phyloP scores from a whole-genome alignment of 768 basidiomycete genomes.

The Gymnopilus dilepis region DNA sequence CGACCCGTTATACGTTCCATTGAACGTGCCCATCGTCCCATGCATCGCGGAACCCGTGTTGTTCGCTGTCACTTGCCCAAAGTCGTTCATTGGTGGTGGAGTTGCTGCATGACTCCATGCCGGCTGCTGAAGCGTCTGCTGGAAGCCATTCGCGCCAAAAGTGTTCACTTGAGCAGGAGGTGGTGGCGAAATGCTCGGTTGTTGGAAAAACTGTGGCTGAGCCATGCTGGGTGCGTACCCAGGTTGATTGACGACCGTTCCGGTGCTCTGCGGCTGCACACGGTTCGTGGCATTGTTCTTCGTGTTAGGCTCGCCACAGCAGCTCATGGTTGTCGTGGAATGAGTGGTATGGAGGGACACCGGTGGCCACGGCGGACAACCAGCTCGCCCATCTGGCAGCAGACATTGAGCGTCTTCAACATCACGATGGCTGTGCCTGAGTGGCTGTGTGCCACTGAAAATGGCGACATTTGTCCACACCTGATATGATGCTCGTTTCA shows the following conservation, averaged over 20 bases:
- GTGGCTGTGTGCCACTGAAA: constrained; percentile 15
- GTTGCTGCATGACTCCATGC: constrained; percentile 45
- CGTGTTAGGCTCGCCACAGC: constrained; percentile 61
- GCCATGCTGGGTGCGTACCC: constrained; percentile 42
- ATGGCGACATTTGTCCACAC: constrained; percentile 4
- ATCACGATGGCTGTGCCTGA: constrained; percentile 14
- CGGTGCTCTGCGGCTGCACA: constrained; percentile 27
- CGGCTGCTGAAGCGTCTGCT: constrained; percentile 22
- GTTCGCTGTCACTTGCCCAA: constrained; percentile 27
- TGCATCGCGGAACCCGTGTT: constrained; percentile 18
- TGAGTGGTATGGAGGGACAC: neutral
- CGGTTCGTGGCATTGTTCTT: constrained; percentile 38
- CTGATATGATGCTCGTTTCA: neutral
- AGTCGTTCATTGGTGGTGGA: constrained; percentile 41
- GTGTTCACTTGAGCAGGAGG: constrained; percentile 37
- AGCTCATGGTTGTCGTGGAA: constrained; percentile 54
- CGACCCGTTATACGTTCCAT: constrained; percentile 28
- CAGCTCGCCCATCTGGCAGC: constrained; percentile 2
- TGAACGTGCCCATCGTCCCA: constrained; percentile 21
- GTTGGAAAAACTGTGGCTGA: constrained; percentile 47
- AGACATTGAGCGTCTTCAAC: constrained; percentile 9
- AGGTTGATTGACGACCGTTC: constrained; percentile 58
- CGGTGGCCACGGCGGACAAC: constrained; percentile 6
- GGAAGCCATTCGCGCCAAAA: constrained; percentile 30
- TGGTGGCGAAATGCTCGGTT: constrained; percentile 50